These are phyloP conservation scores for Monascus ruber DNA, from an alignment of 2,329 filamentous ascomycete genomes.

Conservation along the genomic window DNA sequence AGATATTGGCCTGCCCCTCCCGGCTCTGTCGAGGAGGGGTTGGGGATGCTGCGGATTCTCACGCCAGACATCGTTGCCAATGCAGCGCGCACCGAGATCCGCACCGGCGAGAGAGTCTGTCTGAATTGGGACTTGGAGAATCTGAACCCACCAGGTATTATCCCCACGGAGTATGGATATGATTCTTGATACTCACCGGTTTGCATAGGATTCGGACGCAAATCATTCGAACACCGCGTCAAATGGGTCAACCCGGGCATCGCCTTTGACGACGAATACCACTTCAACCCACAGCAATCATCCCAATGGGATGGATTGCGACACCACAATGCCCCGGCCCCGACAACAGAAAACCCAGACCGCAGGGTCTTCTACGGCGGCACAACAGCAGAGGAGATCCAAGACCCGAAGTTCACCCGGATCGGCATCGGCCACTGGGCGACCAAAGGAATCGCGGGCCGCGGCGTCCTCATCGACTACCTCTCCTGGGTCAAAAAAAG, in stretches of 20 bases:
- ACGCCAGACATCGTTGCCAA: conserved; percentile 42
- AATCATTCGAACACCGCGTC: conserved; percentile 42
- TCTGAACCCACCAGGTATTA: conserved; percentile 33
- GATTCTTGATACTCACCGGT: no score
- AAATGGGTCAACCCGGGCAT: conserved; percentile 34
- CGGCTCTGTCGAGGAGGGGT: conserved; percentile 40
- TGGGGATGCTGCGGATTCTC: conserved; percentile 42
- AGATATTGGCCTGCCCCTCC: conserved; percentile 39
- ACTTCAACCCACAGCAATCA: conserved; percentile 43
- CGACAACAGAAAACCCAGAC: conserved; percentile 18
- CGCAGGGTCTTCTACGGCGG: conserved; percentile 27
- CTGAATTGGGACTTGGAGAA: conserved; percentile 49
- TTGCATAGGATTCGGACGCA: conserved; percentile 38
- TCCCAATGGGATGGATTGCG: conserved; percentile 45
- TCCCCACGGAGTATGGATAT: no score
- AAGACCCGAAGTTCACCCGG: conserved; percentile 18
- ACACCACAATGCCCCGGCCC: conserved; percentile 37
- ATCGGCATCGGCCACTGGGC: conserved; percentile 30
- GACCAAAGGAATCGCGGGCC: conserved; percentile 27
- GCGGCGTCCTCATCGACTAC: conserved; percentile 31
- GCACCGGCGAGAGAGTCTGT: conserved; percentile 41
- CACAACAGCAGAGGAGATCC: conserved; percentile 24
- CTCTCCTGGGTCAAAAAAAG: conserved; percentile 23
- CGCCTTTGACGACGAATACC: conserved; percentile 41
- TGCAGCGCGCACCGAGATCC: conserved; percentile 42